Percentiles rank a stretch among this genome's conserved stretches.
Conservation (phyloP, 1,139 yeast genomes). For the Magnusiomyces magnusii region DNA sequence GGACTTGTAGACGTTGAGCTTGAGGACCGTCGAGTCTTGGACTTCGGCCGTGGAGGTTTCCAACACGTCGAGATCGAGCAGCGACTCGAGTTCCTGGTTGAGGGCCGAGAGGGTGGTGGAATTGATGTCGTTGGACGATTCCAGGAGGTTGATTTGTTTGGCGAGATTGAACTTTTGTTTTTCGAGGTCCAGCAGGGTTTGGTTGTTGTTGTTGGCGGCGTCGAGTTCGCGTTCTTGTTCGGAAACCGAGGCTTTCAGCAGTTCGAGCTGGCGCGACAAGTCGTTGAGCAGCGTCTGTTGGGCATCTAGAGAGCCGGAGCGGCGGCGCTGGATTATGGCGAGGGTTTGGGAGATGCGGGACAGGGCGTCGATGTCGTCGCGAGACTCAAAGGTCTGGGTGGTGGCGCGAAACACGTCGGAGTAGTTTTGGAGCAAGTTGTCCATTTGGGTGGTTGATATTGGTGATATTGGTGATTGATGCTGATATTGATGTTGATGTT, state of each 20-base stretch:
- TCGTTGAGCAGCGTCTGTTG: not conserved
- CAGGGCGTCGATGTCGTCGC: not conserved
- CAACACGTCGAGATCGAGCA: slow-evolving; percentile 31
- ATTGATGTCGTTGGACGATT: slow-evolving; percentile 43
- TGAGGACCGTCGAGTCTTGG: slow-evolving; percentile 34
- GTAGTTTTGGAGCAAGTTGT: not conserved
- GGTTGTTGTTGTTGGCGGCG: not conserved
- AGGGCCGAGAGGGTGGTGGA: slow-evolving; percentile 41
- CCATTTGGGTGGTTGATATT: too few relatives aligned
- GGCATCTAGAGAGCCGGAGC: not conserved
- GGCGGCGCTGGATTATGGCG: not conserved
- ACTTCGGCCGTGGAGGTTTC: slow-evolving; percentile 26
- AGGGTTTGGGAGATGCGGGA: not conserved
- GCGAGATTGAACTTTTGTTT: slow-evolving; percentile 48
- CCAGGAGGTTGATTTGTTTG: slow-evolving; percentile 50
- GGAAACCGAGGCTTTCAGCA: not conserved
- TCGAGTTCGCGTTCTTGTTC: slow-evolving; percentile 2
- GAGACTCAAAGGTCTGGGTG: not conserved
- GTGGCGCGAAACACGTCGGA: not conserved
- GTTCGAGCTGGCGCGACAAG: not conserved
- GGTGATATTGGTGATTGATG: too few relatives aligned
- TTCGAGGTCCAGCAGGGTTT: slow-evolving; percentile 33
- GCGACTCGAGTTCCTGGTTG: slow-evolving; percentile 35
- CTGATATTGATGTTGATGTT: too few relatives aligned
- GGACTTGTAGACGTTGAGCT: slow-evolving; percentile 34